Conservation (phyloP, 2,329 filamentous ascomycete species). For the Tolypocladium guangdongense region DNA sequence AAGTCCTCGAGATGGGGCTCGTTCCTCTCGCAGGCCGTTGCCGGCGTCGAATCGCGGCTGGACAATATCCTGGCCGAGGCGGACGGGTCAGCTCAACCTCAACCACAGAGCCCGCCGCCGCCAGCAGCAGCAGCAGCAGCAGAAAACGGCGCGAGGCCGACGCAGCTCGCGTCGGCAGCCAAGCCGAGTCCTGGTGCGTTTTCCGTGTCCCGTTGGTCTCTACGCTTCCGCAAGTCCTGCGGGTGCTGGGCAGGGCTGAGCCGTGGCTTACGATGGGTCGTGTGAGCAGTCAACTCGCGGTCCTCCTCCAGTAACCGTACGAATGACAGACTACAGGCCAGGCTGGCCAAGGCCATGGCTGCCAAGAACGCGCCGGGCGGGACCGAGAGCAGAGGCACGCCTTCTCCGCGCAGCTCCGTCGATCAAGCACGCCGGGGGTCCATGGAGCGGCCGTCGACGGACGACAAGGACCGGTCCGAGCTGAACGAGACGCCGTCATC, state of each 20-base stretch:
- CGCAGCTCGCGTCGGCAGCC: constrained; percentile 15
- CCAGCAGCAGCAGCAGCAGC: constrained; percentile 18
- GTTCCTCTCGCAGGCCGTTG: constrained; percentile 81
- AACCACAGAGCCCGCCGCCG: background rate
- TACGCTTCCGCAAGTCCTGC: background rate
- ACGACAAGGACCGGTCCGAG: constrained; percentile 9
- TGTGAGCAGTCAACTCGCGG: constrained; percentile 36
- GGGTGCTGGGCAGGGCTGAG: background rate
- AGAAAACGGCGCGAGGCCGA: background rate
- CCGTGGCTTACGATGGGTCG: background rate
- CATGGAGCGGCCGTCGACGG: constrained; percentile 18
- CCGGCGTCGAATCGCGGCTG: constrained; percentile 83
- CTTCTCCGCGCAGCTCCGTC: constrained; percentile 26
- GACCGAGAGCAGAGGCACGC: constrained; percentile 32
- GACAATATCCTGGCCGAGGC: constrained; percentile 86
- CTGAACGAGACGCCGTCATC: constrained; percentile 7
- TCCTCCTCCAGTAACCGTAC: constrained; percentile 51
- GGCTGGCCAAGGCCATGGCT: constrained; percentile 77
- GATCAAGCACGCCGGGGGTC: constrained; percentile 18
- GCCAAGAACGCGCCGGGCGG: constrained; percentile 41
- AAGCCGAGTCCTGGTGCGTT: constrained; percentile 14
- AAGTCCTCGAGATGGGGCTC: constrained; percentile 57
- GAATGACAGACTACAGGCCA: constrained; percentile 80
- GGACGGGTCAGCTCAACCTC: constrained; percentile 27
- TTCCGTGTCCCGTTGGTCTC: background rate